phyloP scores from a whole-genome alignment of 2,329 filamentous ascomycete genomes.

The Colletotrichum karsti region DNA sequence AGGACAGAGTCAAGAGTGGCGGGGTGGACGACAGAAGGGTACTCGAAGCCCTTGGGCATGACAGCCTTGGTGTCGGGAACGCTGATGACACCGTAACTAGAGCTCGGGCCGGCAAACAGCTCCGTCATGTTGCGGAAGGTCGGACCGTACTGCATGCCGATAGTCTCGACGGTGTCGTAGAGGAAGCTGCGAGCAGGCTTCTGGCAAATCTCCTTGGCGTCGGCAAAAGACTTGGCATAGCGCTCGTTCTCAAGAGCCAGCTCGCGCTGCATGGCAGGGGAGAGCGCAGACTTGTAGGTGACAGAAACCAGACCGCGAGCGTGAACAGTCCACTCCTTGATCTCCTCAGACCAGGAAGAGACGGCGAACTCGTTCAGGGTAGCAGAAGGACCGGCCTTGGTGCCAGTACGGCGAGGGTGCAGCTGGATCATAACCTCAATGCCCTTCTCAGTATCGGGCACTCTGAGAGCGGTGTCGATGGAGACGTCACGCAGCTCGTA shows the following conservation, averaged over 20 bases:
- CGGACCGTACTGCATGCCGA: conserved; percentile 30
- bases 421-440: conserved; percentile 32
- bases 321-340: conserved; percentile 22
- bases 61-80: conserved; percentile 22
- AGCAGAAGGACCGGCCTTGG: conserved; percentile 16
- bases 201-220: conserved; percentile 16
- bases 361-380: conserved; percentile 23
- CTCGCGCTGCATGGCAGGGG: conserved; percentile 14
- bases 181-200: conserved; percentile 22
- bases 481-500: conserved; percentile 32
- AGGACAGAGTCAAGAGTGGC: conserved; percentile 26
- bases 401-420: conserved; percentile 22
- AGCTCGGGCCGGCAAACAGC: neutral
- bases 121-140: conserved; percentile 30
- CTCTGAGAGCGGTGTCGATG: conserved; percentile 30
- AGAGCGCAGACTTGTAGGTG: conserved; percentile 12
- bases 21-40: conserved; percentile 23
- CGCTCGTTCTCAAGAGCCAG: conserved; percentile 10
- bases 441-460: conserved; percentile 30
- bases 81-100: conserved; percentile 8
- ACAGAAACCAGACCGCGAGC: conserved; percentile 26
- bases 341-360: conserved; percentile 22
- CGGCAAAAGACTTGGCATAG: conserved; percentile 10
- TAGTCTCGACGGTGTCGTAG: conserved; percentile 27
- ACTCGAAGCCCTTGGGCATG: conserved; percentile 28